phyloP scores from a whole-genome alignment of 192 early-diverging fungal genomes.

The Entomortierella parvispora region DNA sequence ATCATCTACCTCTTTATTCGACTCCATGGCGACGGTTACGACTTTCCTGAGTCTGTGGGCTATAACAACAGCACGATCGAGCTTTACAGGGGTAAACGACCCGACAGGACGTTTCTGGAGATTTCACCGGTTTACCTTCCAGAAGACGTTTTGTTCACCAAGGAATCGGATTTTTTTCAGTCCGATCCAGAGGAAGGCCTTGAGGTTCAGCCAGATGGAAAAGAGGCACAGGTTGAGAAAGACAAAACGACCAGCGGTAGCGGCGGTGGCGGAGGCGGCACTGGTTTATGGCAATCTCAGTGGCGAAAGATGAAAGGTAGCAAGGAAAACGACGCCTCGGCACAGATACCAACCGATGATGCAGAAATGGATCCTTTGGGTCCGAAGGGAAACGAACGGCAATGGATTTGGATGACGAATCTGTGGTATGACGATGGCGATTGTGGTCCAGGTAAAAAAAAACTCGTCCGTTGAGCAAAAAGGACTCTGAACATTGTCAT shows the following conservation, averaged over 20 bases:
- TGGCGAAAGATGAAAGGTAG: not conserved
- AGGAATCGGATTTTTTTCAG: not conserved
- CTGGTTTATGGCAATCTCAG: not conserved
- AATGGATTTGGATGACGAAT: conserved; percentile 52
- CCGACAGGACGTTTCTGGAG: conserved; percentile 29
- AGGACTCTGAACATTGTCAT: not conserved
- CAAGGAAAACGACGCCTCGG: not conserved
- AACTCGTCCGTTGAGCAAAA: not conserved
- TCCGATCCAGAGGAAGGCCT: too few relatives aligned
- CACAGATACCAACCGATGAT: not conserved
- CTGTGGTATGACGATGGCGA: conserved; percentile 22
- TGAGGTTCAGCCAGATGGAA: too few relatives aligned
- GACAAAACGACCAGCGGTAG: not conserved
- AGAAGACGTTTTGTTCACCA: too few relatives aligned
- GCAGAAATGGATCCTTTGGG: too few relatives aligned
- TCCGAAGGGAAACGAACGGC: not conserved
- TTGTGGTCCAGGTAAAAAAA: conserved; percentile 34
- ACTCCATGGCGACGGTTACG: conserved; percentile 42
- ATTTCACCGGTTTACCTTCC: conserved; percentile 16
- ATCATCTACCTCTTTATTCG: conserved; percentile 47
- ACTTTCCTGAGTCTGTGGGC: conserved; percentile 22
- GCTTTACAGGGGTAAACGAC: not conserved
- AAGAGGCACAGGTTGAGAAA: not conserved
- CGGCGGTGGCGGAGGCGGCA: too few relatives aligned
- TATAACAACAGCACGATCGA: conserved; percentile 9